Evolutionary conservation across 176 grass and related monocot genomes (phyloP).

Genomic region (Triticum dicoccoides): DNA sequence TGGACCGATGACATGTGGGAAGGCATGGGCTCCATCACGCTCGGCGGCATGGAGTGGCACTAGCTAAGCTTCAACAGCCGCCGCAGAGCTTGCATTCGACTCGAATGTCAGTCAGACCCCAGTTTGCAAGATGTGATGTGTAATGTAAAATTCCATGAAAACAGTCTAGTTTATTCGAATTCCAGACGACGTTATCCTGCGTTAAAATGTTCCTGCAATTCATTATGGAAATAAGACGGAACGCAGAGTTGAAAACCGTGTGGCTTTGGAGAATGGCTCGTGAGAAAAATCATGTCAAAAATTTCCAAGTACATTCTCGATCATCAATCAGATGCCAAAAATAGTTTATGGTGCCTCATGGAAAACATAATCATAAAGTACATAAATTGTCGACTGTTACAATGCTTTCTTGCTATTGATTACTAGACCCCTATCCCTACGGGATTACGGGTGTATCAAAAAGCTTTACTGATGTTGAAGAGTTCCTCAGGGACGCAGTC

Average conservation of each 20-base stretch:
- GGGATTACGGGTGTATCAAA: background rate
- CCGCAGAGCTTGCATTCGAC: no score
- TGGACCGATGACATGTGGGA: slow-evolving; percentile 84
- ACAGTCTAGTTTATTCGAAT: background rate
- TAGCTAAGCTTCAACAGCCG: slow-evolving; percentile 12
- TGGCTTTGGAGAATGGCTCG: background rate
- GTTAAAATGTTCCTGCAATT: background rate
- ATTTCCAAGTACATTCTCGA: background rate
- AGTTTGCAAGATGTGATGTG: background rate
- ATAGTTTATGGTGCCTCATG: background rate
- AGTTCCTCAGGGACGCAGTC: background rate
- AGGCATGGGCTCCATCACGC: slow-evolving; percentile 68
- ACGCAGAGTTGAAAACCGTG: no score
- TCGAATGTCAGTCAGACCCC: background rate
- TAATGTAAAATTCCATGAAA: background rate
- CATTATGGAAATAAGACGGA: background rate
- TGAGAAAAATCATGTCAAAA: background rate
- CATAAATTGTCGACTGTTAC: background rate
- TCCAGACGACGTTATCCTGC: background rate
- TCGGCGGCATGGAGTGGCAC: slow-evolving; percentile 84
- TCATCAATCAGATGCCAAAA: background rate
- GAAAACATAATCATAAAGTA: background rate
- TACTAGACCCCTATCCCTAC: background rate
- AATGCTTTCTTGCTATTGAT: background rate
- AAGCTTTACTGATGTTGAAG: background rate